A percentile compares a stretch with the other conserved stretches of the same genome.
Conservation (phyloP, 768 basidiomycete species). For the Trametes elegans region DNA sequence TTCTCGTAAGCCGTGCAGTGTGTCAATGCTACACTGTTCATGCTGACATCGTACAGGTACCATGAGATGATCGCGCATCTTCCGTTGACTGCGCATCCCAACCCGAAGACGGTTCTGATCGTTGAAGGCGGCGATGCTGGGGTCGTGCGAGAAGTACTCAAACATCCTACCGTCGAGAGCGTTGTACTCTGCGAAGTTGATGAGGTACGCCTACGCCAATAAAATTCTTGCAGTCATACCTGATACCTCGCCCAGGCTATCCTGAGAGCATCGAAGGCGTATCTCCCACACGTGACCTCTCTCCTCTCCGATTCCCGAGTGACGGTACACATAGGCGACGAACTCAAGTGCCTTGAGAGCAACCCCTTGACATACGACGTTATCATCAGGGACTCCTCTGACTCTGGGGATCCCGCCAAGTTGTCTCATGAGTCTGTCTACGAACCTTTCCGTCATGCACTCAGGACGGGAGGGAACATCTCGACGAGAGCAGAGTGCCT, state of each 20-base stretch:
- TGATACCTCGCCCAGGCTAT: constrained; percentile 62
- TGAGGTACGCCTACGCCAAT: constrained; percentile 55
- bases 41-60: constrained; percentile 54
- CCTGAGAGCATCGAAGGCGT: constrained; percentile 89
- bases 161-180: constrained; percentile 85
- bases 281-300: constrained; percentile 90
- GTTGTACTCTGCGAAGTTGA: constrained; percentile 98
- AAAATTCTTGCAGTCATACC: neutral
- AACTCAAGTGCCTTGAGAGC: constrained; percentile 93
- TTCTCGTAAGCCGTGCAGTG: constrained; percentile 73
- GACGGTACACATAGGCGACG: constrained; percentile 85
- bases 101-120: constrained; percentile 93
- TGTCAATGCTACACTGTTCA: neutral
- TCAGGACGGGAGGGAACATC: constrained; percentile 89
- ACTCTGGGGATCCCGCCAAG: constrained; percentile 94
- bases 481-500: constrained; percentile 95
- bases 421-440: constrained; percentile 98
- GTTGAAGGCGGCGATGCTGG: constrained; percentile 99
- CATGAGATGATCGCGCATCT: constrained; percentile 99
- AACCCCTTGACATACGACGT: constrained; percentile 89
- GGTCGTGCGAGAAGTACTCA: constrained; percentile 95
- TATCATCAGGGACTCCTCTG: constrained; percentile 98
- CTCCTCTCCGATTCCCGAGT: constrained; percentile 81
- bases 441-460: constrained; percentile 86
- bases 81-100: constrained; percentile 93